Percentiles rank a stretch among this genome's conserved stretches.
Conservation (phyloP, 2,329 filamentous ascomycete species). For the Cytospora mali region DNA sequence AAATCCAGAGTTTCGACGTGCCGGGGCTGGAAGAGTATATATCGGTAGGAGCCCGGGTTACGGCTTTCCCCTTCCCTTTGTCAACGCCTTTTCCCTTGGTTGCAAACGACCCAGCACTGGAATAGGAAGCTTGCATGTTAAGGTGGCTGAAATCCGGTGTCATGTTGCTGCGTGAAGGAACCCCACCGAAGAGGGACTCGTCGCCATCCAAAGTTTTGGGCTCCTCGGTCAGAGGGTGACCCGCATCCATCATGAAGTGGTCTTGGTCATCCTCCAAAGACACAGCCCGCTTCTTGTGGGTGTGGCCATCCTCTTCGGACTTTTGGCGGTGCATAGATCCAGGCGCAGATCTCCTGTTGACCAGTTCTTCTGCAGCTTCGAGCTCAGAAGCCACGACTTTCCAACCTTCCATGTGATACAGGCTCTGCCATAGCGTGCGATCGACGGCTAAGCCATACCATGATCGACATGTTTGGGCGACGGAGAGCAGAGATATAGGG, state of each 20-base stretch:
- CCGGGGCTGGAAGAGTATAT: slow-evolving; percentile 9
- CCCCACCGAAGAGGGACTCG: slow-evolving; percentile 33
- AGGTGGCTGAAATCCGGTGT: slow-evolving; percentile 36
- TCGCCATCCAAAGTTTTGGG: slow-evolving; percentile 31
- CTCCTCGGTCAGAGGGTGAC: slow-evolving; percentile 33
- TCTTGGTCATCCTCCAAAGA: slow-evolving; percentile 52
- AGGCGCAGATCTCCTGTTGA: slow-evolving; percentile 48
- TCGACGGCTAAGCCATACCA: slow-evolving; percentile 86
- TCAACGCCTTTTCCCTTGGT: slow-evolving; percentile 34
- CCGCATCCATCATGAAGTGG: slow-evolving; percentile 43
- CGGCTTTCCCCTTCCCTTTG: slow-evolving; percentile 41
- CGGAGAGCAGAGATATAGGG: slow-evolving; percentile 75
- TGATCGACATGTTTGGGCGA: slow-evolving; percentile 75
- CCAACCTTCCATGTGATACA: slow-evolving; percentile 89
- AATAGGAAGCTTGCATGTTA: slow-evolving; percentile 41
- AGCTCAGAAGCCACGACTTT: slow-evolving; percentile 69
- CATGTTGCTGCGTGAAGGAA: slow-evolving; percentile 27
- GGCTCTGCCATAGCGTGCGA: slow-evolving; percentile 79
- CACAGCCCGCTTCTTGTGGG: slow-evolving; percentile 58
- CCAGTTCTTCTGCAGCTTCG: slow-evolving; percentile 63
- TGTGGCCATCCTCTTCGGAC: slow-evolving; percentile 53
- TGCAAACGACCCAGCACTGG: slow-evolving; percentile 35
- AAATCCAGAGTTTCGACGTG: slow-evolving; percentile 54
- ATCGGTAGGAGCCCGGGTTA: slow-evolving; percentile 18
- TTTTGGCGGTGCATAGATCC: slow-evolving; percentile 46